phyloP scores from a whole-genome alignment of 352 stramenopile species.

The Saprolegnia parasitica region DNA sequence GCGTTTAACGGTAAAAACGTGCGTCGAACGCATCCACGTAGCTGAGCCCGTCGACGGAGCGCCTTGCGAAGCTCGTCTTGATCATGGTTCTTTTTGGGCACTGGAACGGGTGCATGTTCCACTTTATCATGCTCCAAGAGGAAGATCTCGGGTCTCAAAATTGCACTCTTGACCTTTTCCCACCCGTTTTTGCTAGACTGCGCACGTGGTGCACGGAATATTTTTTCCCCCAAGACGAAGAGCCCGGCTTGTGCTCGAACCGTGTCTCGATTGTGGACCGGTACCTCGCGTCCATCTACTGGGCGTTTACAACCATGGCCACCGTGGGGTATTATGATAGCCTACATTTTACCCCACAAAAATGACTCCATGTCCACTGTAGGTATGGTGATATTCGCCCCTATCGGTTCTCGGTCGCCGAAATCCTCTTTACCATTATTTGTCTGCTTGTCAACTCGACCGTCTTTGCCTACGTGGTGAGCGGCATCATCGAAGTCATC shows the following conservation, averaged over 20 bases:
- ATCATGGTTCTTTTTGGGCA: conserved; percentile 80
- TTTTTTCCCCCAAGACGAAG: conserved; percentile 26
- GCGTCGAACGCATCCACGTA: conserved; percentile 24
- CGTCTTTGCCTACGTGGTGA: conserved; percentile 78
- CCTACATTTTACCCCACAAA: not conserved
- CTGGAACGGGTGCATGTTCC: conserved; percentile 82
- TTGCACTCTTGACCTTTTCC: too few species aligned
- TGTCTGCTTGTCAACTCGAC: conserved; percentile 78
- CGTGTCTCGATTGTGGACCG: conserved; percentile 43
- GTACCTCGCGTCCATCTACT: conserved; percentile 83
- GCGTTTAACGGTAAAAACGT: not conserved
- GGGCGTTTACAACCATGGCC: conserved; percentile 88
- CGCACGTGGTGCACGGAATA: conserved; percentile 29
- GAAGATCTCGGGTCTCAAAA: conserved; percentile 39
- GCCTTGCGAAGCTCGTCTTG: conserved; percentile 56
- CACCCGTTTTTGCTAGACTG: too few species aligned
- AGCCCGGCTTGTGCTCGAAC: conserved; percentile 37
- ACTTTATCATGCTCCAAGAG: conserved; percentile 62
- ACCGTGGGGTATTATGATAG: conserved; percentile 88
- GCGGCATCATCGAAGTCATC: conserved; percentile 76
- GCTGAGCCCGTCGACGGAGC: conserved; percentile 70
- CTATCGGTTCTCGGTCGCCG: conserved; percentile 65
- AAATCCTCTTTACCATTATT: conserved; percentile 64
- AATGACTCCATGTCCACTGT: not conserved
- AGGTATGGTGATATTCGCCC: conserved; percentile 56